These are phyloP conservation scores for Vicia villosa DNA, from an alignment of 306 rosid species.

Conservation along the genomic window DNA sequence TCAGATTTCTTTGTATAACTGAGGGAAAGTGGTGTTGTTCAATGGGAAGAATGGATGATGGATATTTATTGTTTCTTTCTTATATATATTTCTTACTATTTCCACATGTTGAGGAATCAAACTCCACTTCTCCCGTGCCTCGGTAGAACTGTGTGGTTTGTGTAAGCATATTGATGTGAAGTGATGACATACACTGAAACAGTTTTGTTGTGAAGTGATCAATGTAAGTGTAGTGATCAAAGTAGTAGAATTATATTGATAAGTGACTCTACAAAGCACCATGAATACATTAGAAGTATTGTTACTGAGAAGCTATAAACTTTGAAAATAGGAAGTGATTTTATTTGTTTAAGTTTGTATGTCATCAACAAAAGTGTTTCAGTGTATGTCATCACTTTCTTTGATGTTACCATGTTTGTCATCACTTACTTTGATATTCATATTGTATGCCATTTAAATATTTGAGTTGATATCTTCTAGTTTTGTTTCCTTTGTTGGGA, in stretches of 20 bases:
- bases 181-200: too few relatives aligned
- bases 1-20: too few relatives aligned
- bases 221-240: constrained; percentile 23
- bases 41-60: too few relatives aligned
- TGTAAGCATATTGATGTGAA: too few relatives aligned
- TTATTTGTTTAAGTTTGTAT: constrained; percentile 2
- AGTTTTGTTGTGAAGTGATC: constrained; percentile 57
- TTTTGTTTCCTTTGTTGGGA: too few relatives aligned
- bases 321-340: constrained; percentile 9
- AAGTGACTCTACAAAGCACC: not conserved
- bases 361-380: too few relatives aligned
- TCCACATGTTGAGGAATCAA: constrained; percentile 88
- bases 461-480: too few relatives aligned
- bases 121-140: constrained; percentile 98
- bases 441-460: too few relatives aligned
- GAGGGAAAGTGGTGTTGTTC: too few relatives aligned
- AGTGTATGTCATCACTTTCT: too few relatives aligned
- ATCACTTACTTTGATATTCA: too few relatives aligned
- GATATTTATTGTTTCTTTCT: constrained; percentile 65
- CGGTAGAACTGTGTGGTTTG: constrained; percentile 98
- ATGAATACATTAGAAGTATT: constrained; percentile 1
- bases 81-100: constrained; percentile 74
- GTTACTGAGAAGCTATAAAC: constrained; percentile 6
- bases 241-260: not conserved
- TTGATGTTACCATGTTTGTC: too few relatives aligned